Conservation (phyloP, 257 asterid species). For the Ajuga chamaepitys region DNA sequence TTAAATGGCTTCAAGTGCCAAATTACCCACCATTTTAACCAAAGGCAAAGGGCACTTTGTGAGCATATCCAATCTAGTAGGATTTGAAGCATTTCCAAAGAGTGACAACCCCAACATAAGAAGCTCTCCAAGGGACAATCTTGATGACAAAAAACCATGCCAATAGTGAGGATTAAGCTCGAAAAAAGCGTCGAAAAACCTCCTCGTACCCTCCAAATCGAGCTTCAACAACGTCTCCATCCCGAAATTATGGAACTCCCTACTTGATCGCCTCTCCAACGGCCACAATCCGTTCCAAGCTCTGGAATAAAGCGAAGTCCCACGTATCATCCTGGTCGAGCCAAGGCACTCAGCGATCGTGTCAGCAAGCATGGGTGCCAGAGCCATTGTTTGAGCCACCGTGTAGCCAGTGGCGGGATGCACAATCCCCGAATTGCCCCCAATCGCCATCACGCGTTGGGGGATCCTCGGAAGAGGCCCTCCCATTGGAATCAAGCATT, state of each 20-base stretch:
- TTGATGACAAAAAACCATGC: constrained; percentile 75
- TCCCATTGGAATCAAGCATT: constrained; percentile 89
- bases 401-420: constrained; percentile 89
- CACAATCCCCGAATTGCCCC: constrained; percentile 79
- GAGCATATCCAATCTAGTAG: constrained; percentile 52
- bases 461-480: constrained; percentile 84
- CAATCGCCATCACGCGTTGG: constrained; percentile 69
- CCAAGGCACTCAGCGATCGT: constrained; percentile 74
- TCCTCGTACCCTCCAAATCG: constrained; percentile 62
- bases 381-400: constrained; percentile 58
- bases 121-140: constrained; percentile 65
- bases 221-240: constrained; percentile 83
- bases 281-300: constrained; percentile 90
- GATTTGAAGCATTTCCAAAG: constrained; percentile 59
- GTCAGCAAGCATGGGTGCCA: constrained; percentile 52
- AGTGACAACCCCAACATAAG: constrained; percentile 43
- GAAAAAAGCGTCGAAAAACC: constrained; percentile 76
- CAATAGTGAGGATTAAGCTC: constrained; percentile 69
- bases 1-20: constrained; percentile 64
- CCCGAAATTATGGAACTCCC: constrained; percentile 72
- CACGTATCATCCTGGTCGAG: constrained; percentile 72
- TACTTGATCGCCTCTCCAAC: constrained; percentile 41
- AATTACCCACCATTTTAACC: constrained; percentile 57
- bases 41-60: constrained; percentile 68
- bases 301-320: constrained; percentile 34